Evolutionary conservation across 495 filamentous ascomycete genomes (phyloP), one percentile per base, ranked within the genome.

Genomic region (Xylaria scruposa): DNA sequence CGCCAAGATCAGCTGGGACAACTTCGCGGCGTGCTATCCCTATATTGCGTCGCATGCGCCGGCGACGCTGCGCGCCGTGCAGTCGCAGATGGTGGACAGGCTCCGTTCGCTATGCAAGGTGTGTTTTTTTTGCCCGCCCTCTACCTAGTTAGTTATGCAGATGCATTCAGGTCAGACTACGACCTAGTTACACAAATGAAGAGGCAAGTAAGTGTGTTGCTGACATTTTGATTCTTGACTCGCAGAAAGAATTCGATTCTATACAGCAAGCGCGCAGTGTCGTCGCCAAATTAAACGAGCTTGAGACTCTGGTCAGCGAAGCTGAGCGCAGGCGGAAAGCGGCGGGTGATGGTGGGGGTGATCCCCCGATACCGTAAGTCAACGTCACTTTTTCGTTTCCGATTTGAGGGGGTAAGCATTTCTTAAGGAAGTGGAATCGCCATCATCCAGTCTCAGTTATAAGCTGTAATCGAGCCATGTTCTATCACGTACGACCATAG

Each of bases 1-100:
- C 6, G 87, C 86, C 69, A 91, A 92, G 72, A 90, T 93, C 79
- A 90, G 86, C 46, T 93, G 91, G 79, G 84, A 86, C 59, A 94
- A 94, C 77, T 97, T 99, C 77, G 86, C 91, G 0, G 84, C 90
- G 26, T 99, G 96, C 79, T 99, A 97, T 80, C 96, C 96, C 0
- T 95, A 93, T 3, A 87, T 94, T 9, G 91, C 94, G 26, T 81
- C 83, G 71, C 81, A 91, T 74, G 91, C 91, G 38, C 91, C 93
- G 0, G 90, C 87, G 4, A 87, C 88, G 26, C 75, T 97, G 71
- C 85, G 88, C 77, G 85, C 83, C 26, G 88, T 94, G 61, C 93
- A 93, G 88, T 79, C 85, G 74, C 89, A 91, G 81, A 86, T 95
- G 83, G 89, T 92, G 49, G 88, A 87, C 62, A 84, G 90, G 75